Percentiles rank a stretch among this genome's conserved stretches.
phyloP scores from a whole-genome alignment of 371 early-diverging fungal species.

The Mortierella sp. region DNA sequence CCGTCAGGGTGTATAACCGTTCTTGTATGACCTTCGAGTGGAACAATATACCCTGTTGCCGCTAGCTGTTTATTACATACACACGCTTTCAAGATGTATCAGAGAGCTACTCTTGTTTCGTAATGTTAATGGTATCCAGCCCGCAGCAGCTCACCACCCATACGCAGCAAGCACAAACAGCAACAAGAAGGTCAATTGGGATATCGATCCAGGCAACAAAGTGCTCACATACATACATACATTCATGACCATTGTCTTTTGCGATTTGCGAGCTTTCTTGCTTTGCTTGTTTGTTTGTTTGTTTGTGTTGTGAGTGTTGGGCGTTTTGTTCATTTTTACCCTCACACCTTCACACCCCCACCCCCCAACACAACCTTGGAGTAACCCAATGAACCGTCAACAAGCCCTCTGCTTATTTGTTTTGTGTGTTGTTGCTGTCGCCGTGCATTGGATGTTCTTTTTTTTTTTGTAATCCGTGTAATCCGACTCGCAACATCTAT shows the following conservation, averaged over 20 bases:
- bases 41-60: not conserved
- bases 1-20: not conserved
- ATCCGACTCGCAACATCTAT: slow-evolving; percentile 6
- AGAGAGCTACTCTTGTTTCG: not conserved
- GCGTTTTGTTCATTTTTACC: not conserved
- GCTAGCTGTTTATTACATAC: not conserved
- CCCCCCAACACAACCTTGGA: not conserved
- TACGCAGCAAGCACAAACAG: not conserved
- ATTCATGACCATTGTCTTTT: not conserved
- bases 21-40: not conserved
- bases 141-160: not conserved
- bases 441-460: not conserved
- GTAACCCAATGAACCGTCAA: not conserved
- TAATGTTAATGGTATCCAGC: not conserved
- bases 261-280: slow-evolving; percentile 1
- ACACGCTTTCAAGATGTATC: not conserved
- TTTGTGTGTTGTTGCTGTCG: not conserved
- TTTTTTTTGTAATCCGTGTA: not conserved
- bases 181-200: slow-evolving; percentile 2
- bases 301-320: not conserved
- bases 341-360: not conserved
- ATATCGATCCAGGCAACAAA: slow-evolving; percentile 4
- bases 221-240: slow-evolving; percentile 13
- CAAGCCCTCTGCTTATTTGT: slow-evolving; percentile 10
- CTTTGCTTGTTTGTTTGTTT: not conserved